Evolutionary conservation across 2,329 filamentous ascomycete genomes (phyloP).

Genomic region (Triangularia setosa): DNA sequence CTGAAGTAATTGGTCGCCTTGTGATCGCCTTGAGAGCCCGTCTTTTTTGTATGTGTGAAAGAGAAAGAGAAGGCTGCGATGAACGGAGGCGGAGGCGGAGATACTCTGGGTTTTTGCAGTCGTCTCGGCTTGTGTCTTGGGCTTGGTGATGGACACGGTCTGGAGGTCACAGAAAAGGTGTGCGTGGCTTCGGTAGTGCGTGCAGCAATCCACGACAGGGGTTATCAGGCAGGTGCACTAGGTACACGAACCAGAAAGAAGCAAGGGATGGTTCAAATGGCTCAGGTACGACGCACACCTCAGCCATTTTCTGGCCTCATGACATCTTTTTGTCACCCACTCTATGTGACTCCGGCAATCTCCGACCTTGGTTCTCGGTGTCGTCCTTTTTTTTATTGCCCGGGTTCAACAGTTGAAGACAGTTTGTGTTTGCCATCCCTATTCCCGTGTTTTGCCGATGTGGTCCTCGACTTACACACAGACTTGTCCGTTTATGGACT

Average conservation of each 20-base stretch:
- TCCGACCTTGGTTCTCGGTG: background rate
- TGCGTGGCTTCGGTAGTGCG: background rate
- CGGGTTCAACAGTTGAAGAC: background rate
- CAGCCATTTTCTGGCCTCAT: conserved; percentile 1
- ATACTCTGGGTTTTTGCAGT: background rate
- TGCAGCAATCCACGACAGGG: background rate
- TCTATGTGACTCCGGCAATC: background rate
- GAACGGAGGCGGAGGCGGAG: background rate
- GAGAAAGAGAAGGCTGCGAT: background rate
- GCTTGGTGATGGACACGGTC: no score
- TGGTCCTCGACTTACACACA: conserved; percentile 1
- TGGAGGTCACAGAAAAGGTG: background rate
- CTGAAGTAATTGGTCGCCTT: background rate
- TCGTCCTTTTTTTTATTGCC: background rate
- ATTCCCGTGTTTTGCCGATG: background rate
- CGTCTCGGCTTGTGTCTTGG: background rate
- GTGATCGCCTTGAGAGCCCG: background rate
- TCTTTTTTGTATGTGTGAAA: no score
- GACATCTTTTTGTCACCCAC: background rate
- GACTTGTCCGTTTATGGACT: background rate
- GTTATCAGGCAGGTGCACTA: background rate
- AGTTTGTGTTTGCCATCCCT: background rate
- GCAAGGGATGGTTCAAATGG: background rate
- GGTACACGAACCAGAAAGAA: background rate
- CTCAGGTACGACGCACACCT: background rate